Evolutionary conservation across 495 filamentous ascomycete species (phyloP).

Genomic region (Recurvomyces mirabilis): DNA sequence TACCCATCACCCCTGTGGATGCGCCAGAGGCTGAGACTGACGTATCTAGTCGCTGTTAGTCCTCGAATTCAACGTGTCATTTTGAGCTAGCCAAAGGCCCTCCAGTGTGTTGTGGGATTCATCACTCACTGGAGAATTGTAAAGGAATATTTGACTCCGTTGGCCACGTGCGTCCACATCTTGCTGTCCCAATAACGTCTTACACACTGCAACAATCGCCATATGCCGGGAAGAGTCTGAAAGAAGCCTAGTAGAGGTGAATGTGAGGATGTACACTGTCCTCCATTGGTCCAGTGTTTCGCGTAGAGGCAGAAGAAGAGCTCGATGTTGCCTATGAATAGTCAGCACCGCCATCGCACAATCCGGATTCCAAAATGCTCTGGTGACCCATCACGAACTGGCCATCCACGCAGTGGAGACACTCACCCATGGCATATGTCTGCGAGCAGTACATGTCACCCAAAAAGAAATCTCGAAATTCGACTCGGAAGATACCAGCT

Average conservation of each 20-base stretch:
- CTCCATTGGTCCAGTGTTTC: slow-evolving; percentile 54
- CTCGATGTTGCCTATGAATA: slow-evolving; percentile 86
- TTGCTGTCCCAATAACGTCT: slow-evolving; percentile 79
- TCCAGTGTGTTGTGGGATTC: no score
- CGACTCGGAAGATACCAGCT: slow-evolving; percentile 81
- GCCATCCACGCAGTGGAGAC: no score
- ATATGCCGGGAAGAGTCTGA: slow-evolving; percentile 68
- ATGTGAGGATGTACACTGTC: slow-evolving; percentile 72
- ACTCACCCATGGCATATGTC: slow-evolving; percentile 76
- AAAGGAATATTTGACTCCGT: slow-evolving; percentile 82
- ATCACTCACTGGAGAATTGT: slow-evolving; percentile 56
- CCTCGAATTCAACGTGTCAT: no score
- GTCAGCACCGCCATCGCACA: no score
- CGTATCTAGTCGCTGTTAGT: no score
- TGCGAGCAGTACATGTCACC: slow-evolving; percentile 96
- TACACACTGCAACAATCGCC: slow-evolving; percentile 82
- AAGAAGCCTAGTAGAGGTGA: slow-evolving; percentile 82
- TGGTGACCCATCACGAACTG: no score
- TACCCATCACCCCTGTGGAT: slow-evolving; percentile 48
- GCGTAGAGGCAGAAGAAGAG: slow-evolving; percentile 93
- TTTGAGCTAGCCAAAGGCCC: no score
- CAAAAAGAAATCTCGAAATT: slow-evolving; percentile 94
- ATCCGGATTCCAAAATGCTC: no score
- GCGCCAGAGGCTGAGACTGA: slow-evolving; percentile 33
- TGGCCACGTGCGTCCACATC: slow-evolving; percentile 85